These are phyloP conservation scores for Melaleuca alternifolia DNA, from an alignment of 345 rosid species.

Conservation along the genomic window DNA sequence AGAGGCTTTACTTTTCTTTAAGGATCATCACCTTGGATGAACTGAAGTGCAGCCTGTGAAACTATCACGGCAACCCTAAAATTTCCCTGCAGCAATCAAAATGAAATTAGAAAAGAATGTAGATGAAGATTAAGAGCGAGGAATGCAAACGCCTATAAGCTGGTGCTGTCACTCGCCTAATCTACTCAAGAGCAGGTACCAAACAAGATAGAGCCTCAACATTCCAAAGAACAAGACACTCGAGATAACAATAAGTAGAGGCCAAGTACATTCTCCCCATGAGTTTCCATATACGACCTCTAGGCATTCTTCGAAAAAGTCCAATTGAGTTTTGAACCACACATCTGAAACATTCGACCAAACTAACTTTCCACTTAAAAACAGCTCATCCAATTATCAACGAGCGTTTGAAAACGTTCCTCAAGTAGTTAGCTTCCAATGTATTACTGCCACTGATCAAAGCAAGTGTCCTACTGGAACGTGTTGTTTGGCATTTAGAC, in stretches of 20 bases:
- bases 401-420: background rate
- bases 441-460: background rate
- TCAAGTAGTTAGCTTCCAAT: background rate
- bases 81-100: conserved; percentile 41
- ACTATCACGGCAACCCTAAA: conserved; percentile 84
- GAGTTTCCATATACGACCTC: background rate
- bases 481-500: background rate
- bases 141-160: background rate
- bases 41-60: conserved; percentile 92
- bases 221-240: background rate
- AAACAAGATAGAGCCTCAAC: background rate
- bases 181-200: background rate
- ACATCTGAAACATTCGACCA: background rate
- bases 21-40: conserved; percentile 51
- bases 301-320: background rate
- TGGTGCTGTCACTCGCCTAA: background rate
- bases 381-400: background rate
- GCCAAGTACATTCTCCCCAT: background rate
- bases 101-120: background rate
- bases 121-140: background rate
- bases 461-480: background rate
- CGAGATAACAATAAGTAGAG: background rate
- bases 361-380: background rate
- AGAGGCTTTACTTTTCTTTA: background rate
- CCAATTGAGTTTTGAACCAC: background rate